Evolutionary conservation across 345 rosid genomes (phyloP), one percentile per base, ranked within the genome.

Genomic region (Pseudoturritis turrita): DNA sequence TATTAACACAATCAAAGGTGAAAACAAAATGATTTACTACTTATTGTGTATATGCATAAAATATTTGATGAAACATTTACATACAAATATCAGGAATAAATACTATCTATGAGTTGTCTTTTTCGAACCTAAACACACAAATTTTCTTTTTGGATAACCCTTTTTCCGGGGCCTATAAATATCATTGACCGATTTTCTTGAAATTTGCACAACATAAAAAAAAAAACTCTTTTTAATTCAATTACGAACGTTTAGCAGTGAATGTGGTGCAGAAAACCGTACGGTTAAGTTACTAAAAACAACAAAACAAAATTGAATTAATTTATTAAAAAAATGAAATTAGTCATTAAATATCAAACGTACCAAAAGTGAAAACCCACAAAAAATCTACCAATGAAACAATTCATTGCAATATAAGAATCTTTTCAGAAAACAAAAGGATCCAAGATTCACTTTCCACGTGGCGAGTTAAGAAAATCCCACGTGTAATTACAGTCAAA

Each of bases 401-500:
- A 31, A 21, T 15, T 10, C 25, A 66, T 29, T 53, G 37, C 10
- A 12, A 33, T 23, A 60, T 50, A 59, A 50, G 64, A 59, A 50
- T 33, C 68, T 58, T 65, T 67, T 3, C 52, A 51, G 19, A 46
- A 36, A 55, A 9, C 37, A 8, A 70, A 69, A 22, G 64, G 40
- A 36, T 28, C 74, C 45, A 43, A 62, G 35, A 68, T 53, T 14
- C 45, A 44, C 61, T 64, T 70, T 70, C 79, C 66, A 76, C 79
- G 79, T 70, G 79, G 31, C 67, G 0, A 0, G 19, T 2, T 0
- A 0, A 3, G 0, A 46, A 12, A 2, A n/a, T 0, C 12, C 65
- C 79, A 76, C 79, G 75, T 70, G 75, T 62, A 23, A 68, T 7
- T 3, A 17, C 43, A 75, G 74, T 75, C 78, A 70, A 76, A 55